Evolutionary conservation across 768 basidiomycete species (phyloP).

Genomic region (Tricholoma saponaceum): DNA sequence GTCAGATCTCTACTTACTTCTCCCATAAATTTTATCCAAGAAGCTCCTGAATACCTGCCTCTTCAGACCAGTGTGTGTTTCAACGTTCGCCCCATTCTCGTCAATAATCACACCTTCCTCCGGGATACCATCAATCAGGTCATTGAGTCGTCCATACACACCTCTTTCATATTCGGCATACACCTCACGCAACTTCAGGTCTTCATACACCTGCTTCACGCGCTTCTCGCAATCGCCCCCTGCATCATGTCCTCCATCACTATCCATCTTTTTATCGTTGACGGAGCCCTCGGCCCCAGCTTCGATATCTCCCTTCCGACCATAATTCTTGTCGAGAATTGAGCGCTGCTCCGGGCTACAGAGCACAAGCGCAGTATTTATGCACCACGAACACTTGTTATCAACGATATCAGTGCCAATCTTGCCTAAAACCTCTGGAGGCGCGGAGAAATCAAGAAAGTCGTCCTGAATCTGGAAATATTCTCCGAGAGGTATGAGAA

Average conservation of each 20-base stretch:
- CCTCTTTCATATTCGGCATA: slow-evolving; percentile 81
- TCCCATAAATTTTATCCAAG: slow-evolving; percentile 79
- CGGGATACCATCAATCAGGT: slow-evolving; percentile 68
- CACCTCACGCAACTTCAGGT: slow-evolving; percentile 55
- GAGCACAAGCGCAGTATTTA: slow-evolving; percentile 77
- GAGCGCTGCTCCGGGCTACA: slow-evolving; percentile 53
- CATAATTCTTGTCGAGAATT: slow-evolving; percentile 53
- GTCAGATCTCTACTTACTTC: slow-evolving; percentile 40
- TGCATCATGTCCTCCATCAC: slow-evolving; percentile 28
- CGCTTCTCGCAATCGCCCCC: slow-evolving; percentile 45
- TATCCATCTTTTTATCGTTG: slow-evolving; percentile 10
- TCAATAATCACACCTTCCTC: slow-evolving; percentile 37
- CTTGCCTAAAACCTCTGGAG: slow-evolving; percentile 91
- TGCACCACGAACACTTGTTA: slow-evolving; percentile 97
- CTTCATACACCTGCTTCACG: slow-evolving; percentile 63
- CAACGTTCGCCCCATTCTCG: slow-evolving; percentile 24
- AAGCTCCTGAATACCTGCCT: slow-evolving; percentile 80
- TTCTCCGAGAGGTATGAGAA: slow-evolving; percentile 90
- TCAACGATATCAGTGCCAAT: slow-evolving; percentile 98
- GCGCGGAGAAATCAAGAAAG: slow-evolving; percentile 88
- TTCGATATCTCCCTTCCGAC: slow-evolving; percentile 33
- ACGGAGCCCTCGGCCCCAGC: slow-evolving; percentile 17
- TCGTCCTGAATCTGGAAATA: slow-evolving; percentile 99
- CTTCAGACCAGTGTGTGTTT: slow-evolving; percentile 34
- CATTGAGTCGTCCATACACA: slow-evolving; percentile 61